These are phyloP conservation scores for Seminavis robusta DNA, from an alignment of 108 stramenopile species.

Conservation along the genomic window DNA sequence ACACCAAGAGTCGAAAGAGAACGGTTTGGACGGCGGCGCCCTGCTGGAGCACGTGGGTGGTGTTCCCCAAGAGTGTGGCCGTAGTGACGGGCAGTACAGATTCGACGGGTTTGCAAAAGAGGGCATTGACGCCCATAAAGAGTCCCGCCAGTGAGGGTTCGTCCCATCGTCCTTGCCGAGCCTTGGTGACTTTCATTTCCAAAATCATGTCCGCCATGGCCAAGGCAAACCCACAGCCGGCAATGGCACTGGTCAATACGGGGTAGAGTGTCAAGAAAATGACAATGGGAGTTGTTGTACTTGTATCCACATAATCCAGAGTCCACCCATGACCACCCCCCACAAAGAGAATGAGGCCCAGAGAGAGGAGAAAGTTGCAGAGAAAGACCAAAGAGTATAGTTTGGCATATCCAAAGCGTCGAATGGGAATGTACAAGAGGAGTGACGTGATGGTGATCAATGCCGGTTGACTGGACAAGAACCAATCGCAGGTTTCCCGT, in stretches of 20 bases:
- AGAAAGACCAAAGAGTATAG: slow-evolving; percentile 31
- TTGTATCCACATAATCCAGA: slow-evolving; percentile 2
- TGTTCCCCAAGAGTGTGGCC: slow-evolving; percentile 19
- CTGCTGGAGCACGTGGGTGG: slow-evolving; percentile 4
- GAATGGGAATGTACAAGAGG: slow-evolving; percentile 46
- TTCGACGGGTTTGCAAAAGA: slow-evolving; percentile 51
- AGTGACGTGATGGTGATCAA: slow-evolving; percentile 29
- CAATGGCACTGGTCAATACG: slow-evolving; percentile 39
- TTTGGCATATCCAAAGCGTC: slow-evolving; percentile 34
- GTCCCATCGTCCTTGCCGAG: slow-evolving; percentile 32
- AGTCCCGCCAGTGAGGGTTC: slow-evolving; percentile 49
- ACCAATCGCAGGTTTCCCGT: slow-evolving; percentile 36
- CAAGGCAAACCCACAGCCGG: slow-evolving; percentile 26
- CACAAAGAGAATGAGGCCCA: slow-evolving; percentile 11
- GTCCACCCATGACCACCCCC: background rate
- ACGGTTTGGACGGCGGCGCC: slow-evolving; percentile 2
- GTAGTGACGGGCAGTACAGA: slow-evolving; percentile 40
- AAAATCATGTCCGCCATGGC: slow-evolving; percentile 56
- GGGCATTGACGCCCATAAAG: slow-evolving; percentile 52
- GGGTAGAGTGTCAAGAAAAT: slow-evolving; percentile 32
- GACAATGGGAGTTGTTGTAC: slow-evolving; percentile 20
- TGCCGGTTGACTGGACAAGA: slow-evolving; percentile 33
- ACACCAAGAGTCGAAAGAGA: slow-evolving; percentile 37
- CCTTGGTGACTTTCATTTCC: slow-evolving; percentile 47
- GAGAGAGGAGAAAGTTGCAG: slow-evolving; percentile 20